Base-by-base conservation (phyloP, 2,329 filamentous ascomycete genomes). In the Macrophomina pseudophaseolina region DNA sequence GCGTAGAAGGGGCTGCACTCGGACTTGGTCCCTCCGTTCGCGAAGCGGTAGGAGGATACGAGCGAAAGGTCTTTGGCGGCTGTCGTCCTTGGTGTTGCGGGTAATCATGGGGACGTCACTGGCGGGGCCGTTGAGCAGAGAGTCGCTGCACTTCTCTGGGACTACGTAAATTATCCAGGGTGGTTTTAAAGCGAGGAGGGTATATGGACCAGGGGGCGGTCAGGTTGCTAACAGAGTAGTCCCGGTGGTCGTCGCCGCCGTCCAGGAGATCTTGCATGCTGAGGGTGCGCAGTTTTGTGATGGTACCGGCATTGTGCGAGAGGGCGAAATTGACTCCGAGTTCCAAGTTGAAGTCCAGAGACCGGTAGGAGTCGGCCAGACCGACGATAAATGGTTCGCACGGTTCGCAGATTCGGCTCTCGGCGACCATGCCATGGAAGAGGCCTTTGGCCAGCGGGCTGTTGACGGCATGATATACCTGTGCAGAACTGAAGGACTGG, bases 31-130 rank as follows among this genome's bases (percentile, higher is more conserved):
- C 73, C 75, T 28, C 68, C 66, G 2, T 64, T 56, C 6, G 71
- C 68, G 68, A 69, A 76, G 8, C 69, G 42, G 66, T 68, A 72
- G 4, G 73, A 71, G 12, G 71, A 71, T 5, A 76, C 70, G 18
- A 68, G 72, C 33, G 72, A 73, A 5, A 70, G 67, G 53, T 75
- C 73, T 2, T 69, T 69, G 8, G 35, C 71, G 60, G 70, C 67
- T 4, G 69, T 77, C 74, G 32, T 76, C 75, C 44, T 33, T 69
- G 54, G 70, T 76, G 68, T 75, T 75, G 28, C 74, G 74, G 1
- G 74, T 76, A 12, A 77, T 64, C n/a, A 76, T 64, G 23, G 73
- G 72, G 2, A 77, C 71, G 48, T 77, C 66, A 40, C 75, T 69
- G 9, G 71, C 72, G 1, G 70, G 52, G 35, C 73, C 73, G 2